A percentile compares a stretch with the other conserved stretches of the same genome.
These are phyloP conservation scores for Urochloa ruziziensis DNA, from an alignment of 176 grass and related monocot genomes.

Conservation along the genomic window DNA sequence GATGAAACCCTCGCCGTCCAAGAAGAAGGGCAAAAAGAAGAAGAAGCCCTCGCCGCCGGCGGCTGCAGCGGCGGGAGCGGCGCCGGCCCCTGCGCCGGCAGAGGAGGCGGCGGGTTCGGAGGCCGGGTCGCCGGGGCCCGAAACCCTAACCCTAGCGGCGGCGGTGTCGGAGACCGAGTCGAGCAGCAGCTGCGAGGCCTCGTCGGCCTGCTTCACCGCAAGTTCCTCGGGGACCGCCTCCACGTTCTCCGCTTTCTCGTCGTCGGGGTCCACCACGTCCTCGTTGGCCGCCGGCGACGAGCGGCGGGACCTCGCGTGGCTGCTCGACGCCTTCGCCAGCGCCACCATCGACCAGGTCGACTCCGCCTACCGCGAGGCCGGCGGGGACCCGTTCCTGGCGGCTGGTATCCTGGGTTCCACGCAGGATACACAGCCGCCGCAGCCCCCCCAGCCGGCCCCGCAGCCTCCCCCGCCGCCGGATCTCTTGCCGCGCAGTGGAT, in stretches of 20 bases:
- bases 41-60: slow-evolving; percentile 31
- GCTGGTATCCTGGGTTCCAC: slow-evolving; percentile 59
- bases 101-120: not conserved
- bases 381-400: slow-evolving; percentile 59
- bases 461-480: slow-evolving; percentile 32
- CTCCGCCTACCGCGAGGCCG: slow-evolving; percentile 57
- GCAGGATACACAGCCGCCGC: slow-evolving; percentile 22
- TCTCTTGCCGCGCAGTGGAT: slow-evolving; percentile 32
- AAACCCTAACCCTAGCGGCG: slow-evolving; percentile 34
- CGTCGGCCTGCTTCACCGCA: slow-evolving; percentile 32
- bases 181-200: slow-evolving; percentile 29
- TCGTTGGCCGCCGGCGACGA: slow-evolving; percentile 36
- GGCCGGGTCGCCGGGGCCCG: not conserved
- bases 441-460: not conserved
- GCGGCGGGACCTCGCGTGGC: slow-evolving; percentile 57
- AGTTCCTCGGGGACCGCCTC: slow-evolving; percentile 29
- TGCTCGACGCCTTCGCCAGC: slow-evolving; percentile 55
- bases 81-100: not conserved
- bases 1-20: slow-evolving; percentile 44
- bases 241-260: slow-evolving; percentile 29
- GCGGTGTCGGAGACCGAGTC: slow-evolving; percentile 32
- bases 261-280: slow-evolving; percentile 28
- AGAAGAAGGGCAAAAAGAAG: slow-evolving; percentile 59
- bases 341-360: slow-evolving; percentile 75
- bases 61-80: not conserved